A percentile compares a stretch with the other conserved stretches of the same genome.
These are phyloP conservation scores for Grammothele lineata DNA, from an alignment of 768 basidiomycete genomes.

Conservation along the genomic window DNA sequence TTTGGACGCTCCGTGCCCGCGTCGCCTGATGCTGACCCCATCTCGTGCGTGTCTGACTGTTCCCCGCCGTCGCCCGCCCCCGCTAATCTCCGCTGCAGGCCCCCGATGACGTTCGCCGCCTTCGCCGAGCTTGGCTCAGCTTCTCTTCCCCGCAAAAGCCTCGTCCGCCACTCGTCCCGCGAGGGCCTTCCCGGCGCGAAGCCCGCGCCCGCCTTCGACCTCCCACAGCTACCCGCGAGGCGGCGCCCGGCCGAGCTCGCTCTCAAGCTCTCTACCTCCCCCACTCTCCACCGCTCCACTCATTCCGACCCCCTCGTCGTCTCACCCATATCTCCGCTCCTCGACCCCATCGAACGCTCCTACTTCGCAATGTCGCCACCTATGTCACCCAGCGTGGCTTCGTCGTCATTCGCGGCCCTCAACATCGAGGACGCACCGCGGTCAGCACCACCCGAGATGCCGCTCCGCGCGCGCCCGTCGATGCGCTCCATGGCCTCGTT, in stretches of 20 bases:
- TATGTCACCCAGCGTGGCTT: slow-evolving; percentile 13
- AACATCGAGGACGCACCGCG: background rate
- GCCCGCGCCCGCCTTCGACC: slow-evolving; percentile 49
- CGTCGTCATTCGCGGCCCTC: slow-evolving; percentile 4
- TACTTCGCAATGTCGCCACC: slow-evolving; percentile 21
- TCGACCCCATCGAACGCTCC: slow-evolving; percentile 18
- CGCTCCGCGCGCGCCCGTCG: slow-evolving; percentile 12
- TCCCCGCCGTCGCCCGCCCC: background rate
- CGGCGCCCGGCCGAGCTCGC: slow-evolving; percentile 22
- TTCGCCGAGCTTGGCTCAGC: slow-evolving; percentile 13
- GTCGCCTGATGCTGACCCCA: slow-evolving; percentile 8
- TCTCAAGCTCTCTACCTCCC: slow-evolving; percentile 19
- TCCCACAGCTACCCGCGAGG: slow-evolving; percentile 30
- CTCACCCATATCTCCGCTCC: slow-evolving; percentile 17
- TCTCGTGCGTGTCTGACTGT: slow-evolving; percentile 8
- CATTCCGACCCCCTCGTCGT: slow-evolving; percentile 22
- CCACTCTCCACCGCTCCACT: slow-evolving; percentile 19
- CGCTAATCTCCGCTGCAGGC: slow-evolving; percentile 1
- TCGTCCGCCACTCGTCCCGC: slow-evolving; percentile 32
- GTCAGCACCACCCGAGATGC: slow-evolving; percentile 12
- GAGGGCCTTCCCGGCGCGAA: slow-evolving; percentile 57
- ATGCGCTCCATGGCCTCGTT: slow-evolving; percentile 41
- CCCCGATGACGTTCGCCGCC: slow-evolving; percentile 6
- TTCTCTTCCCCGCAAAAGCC: slow-evolving; percentile 1
- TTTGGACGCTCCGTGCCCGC: slow-evolving; percentile 15